These are phyloP conservation scores for Russula abietina DNA, from an alignment of 768 basidiomycete species.

Conservation along the genomic window DNA sequence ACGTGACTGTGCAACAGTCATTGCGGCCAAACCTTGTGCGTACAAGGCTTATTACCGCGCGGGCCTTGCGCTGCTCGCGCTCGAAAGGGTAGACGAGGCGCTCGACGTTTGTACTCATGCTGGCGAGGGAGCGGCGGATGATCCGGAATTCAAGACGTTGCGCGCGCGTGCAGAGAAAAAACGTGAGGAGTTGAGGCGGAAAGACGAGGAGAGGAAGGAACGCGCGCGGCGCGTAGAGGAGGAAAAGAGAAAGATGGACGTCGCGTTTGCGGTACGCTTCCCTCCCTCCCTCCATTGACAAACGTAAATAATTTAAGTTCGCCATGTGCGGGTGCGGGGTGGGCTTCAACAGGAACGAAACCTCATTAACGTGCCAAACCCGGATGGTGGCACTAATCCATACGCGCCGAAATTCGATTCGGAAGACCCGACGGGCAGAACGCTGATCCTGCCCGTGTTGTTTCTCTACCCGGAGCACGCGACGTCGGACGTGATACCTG, in stretches of 20 bases:
- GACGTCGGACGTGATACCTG: conserved; percentile 81
- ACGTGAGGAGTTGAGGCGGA: conserved; percentile 47
- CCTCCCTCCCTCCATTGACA: background rate
- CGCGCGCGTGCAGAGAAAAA: conserved; percentile 43
- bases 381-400: conserved; percentile 47
- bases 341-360: conserved; percentile 57
- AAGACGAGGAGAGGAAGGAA: conserved; percentile 46
- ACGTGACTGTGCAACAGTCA: conserved; percentile 72
- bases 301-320: background rate
- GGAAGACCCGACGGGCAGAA: conserved; percentile 51
- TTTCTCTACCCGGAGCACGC: conserved; percentile 89
- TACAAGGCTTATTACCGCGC: conserved; percentile 89
- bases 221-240: conserved; percentile 46
- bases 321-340: background rate
- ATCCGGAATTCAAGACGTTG: conserved; percentile 46
- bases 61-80: conserved; percentile 62
- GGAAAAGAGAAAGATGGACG: conserved; percentile 45
- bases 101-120: conserved; percentile 75
- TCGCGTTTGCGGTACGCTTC: conserved; percentile 58
- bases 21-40: conserved; percentile 54
- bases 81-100: conserved; percentile 75
- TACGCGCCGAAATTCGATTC: conserved; percentile 61
- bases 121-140: conserved; percentile 51
- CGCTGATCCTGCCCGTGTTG: conserved; percentile 80
- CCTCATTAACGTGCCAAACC: conserved; percentile 50